These are phyloP conservation scores for Diaporthe ampelina DNA, from an alignment of 2,329 filamentous ascomycete genomes.

Conservation along the genomic window DNA sequence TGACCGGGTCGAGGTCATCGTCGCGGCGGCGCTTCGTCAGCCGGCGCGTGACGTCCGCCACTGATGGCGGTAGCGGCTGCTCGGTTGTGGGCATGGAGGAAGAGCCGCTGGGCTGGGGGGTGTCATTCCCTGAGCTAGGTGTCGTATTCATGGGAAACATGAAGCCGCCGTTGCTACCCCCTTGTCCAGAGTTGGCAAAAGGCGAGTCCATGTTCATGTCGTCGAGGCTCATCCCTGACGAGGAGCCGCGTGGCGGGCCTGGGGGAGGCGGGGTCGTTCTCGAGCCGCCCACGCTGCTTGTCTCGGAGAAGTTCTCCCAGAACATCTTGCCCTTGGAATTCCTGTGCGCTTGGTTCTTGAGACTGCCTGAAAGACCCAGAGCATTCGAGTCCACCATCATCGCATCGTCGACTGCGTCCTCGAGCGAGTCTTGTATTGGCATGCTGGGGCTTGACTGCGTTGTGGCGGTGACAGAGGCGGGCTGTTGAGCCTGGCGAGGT, in stretches of 20 bases:
- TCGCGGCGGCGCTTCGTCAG: conserved; percentile 84
- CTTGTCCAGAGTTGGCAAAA: conserved; percentile 48
- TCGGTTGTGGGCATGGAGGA: conserved; percentile 46
- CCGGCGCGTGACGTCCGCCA: conserved; percentile 82
- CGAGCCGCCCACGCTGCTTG: conserved; percentile 62
- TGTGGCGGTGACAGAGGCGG: conserved; percentile 64
- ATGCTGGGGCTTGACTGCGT: conserved; percentile 79
- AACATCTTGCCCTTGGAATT: conserved; percentile 80
- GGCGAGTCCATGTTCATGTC: conserved; percentile 82
- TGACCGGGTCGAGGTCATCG: conserved; percentile 89
- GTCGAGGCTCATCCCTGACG: conserved; percentile 73
- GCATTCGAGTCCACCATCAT: conserved; percentile 70
- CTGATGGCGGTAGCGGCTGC: conserved; percentile 65
- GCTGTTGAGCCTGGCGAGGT: conserved; percentile 51
- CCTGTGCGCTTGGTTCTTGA: conserved; percentile 80
- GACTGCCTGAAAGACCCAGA: conserved; percentile 71
- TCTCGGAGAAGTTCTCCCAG: conserved; percentile 85
- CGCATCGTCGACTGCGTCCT: conserved; percentile 79
- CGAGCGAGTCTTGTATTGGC: conserved; percentile 73
- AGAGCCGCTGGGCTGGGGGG: conserved; percentile 53
- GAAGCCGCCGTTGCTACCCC: conserved; percentile 44
- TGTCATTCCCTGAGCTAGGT: conserved; percentile 53
- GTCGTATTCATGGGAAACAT: conserved; percentile 50
- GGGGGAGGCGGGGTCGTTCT: conserved; percentile 74
- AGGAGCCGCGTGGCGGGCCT: conserved; percentile 69